Evolutionary conservation across 306 rosid genomes (phyloP), one percentile per base, ranked within the genome.

Genomic region (Medicago lupulina): DNA sequence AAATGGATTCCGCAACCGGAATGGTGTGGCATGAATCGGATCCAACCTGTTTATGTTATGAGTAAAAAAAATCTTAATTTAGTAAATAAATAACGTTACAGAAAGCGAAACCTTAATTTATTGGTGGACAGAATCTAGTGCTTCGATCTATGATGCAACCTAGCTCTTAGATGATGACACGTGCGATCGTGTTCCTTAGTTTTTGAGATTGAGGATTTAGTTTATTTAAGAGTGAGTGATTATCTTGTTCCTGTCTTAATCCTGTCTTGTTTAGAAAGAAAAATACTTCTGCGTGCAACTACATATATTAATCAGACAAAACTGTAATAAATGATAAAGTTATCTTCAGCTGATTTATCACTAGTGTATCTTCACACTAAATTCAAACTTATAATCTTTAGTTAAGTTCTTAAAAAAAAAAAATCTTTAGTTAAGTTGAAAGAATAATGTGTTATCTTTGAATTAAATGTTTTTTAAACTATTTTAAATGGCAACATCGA

Each of bases 111-210:
- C 57, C 34, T 81, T 81, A 41, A 14, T 57, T 77, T 65, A 53
- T 38, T 64, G 60, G 14, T 43, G 36, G 88, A 43, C 49, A 14
- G 55, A 58, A 82, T 85, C 88, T 36, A 61, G 66, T 73, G 75
- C 58, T 25, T 14, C 58, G 14, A 21, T 50, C 66, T 76, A 49
- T 66, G 9, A 19, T 71, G 21, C 61, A 57, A 50, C 80, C 64
- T 21, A 9, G 0, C 19, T 44, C 10, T 8, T 7, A 2, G 13
- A 0, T 54, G 15, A 8, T 9, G 69, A 74, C 85, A 74, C 83
- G 83, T 84, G 60, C 68, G 2, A 28, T 61, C 41, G 1, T 21
- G 4, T 15, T 8, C 16, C 2, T 49, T 73, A 12, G 19, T 21
- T 15, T 16, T 39, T 31, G 16, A 10, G 16, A 55, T 55, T 55